Conservation (phyloP, 2,329 filamentous ascomycete genomes). For the Septoria petroselini region DNA sequence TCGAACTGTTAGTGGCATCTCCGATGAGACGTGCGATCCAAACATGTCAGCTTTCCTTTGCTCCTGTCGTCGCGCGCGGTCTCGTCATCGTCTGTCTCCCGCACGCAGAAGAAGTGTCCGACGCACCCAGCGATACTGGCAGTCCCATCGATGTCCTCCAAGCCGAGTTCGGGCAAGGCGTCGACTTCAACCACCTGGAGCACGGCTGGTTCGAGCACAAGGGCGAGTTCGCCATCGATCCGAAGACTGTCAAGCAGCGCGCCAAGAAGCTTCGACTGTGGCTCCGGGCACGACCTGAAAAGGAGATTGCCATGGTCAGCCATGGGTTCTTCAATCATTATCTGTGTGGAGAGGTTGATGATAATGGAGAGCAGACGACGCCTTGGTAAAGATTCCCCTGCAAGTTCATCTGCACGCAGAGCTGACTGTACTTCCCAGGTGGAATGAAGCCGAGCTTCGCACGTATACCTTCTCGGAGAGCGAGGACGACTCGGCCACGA, state of each 20-base stretch:
- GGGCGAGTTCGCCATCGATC: slow-evolving; percentile 31
- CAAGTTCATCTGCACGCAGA: background rate
- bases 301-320: slow-evolving; percentile 32
- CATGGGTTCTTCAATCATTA: slow-evolving; percentile 36
- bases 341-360: slow-evolving; percentile 32
- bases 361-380: slow-evolving; percentile 33
- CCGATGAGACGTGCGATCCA: slow-evolving; percentile 33
- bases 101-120: slow-evolving; percentile 32
- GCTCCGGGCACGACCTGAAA: slow-evolving; percentile 30
- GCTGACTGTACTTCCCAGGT: slow-evolving; percentile 16
- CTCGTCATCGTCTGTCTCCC: slow-evolving; percentile 31
- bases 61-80: slow-evolving; percentile 28
- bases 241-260: slow-evolving; percentile 27
- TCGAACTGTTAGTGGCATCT: slow-evolving; percentile 34
- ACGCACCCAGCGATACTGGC: slow-evolving; percentile 32
- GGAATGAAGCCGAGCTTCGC: slow-evolving; percentile 33
- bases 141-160: slow-evolving; percentile 22
- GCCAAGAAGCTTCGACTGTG: slow-evolving; percentile 31
- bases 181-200: slow-evolving; percentile 31
- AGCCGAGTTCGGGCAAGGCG: slow-evolving; percentile 26
- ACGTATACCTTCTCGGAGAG: slow-evolving; percentile 31
- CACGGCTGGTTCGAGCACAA: slow-evolving; percentile 31
- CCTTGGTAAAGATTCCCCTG: slow-evolving; percentile 25
- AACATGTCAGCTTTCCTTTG: slow-evolving; percentile 30
- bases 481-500: slow-evolving; percentile 29